Conservation (phyloP, 495 filamentous ascomycete genomes). For the Alectoria sarmentosa region DNA sequence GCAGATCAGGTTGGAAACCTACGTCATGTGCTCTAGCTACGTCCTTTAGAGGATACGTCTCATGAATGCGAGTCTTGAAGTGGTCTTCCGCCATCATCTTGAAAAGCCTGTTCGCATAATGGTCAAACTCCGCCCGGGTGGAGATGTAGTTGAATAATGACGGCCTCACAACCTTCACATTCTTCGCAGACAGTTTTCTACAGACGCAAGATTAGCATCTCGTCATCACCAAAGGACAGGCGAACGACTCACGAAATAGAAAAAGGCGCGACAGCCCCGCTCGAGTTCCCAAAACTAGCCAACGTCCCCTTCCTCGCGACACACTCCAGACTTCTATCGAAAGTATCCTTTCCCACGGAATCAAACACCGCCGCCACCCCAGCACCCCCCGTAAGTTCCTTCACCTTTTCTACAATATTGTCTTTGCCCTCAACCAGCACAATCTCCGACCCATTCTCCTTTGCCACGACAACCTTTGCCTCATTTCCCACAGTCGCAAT, state of each 20-base stretch:
- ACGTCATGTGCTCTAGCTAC: constrained; percentile 64
- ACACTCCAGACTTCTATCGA: constrained; percentile 73
- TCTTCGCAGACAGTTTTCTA: constrained; percentile 63
- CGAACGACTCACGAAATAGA: constrained; percentile 47
- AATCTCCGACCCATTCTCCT: constrained; percentile 59
- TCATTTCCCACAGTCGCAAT: constrained; percentile 76
- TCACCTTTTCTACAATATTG: constrained; percentile 56
- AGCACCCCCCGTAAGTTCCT: constrained; percentile 59
- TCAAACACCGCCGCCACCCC: constrained; percentile 84
- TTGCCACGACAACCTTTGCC: constrained; percentile 67
- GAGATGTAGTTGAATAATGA: constrained; percentile 65
- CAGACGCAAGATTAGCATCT: constrained; percentile 3
- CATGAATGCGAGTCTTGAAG: constrained; percentile 68
- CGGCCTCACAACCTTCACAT: constrained; percentile 71
- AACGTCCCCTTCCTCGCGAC: constrained; percentile 78
- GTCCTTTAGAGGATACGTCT: constrained; percentile 75
- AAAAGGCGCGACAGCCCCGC: constrained; percentile 72
- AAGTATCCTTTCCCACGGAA: constrained; percentile 80
- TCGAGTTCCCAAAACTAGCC: constrained; percentile 83
- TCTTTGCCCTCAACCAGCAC: constrained; percentile 62
- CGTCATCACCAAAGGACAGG: neutral
- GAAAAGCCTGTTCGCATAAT: constrained; percentile 68
- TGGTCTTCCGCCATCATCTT: constrained; percentile 58
- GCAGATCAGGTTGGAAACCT: constrained; percentile 17
- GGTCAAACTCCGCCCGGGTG: constrained; percentile 68